Evolutionary conservation across 176 grass and related monocot genomes (phyloP), one percentile per base, ranked within the genome.

Genomic region (Otatea glauca): DNA sequence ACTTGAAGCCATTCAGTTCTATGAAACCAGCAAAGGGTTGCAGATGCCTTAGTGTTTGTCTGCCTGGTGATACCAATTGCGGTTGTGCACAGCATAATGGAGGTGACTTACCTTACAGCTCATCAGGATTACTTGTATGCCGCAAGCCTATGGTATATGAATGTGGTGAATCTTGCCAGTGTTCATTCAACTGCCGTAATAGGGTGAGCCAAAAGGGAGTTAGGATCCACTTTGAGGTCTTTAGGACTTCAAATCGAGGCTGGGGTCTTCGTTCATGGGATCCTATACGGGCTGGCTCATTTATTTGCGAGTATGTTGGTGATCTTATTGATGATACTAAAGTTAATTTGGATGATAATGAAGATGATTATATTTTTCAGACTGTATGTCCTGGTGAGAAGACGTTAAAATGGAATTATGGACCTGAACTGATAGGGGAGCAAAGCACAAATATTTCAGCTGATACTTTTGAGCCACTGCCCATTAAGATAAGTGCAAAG

Each of bases 211-310:
- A 93, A 67, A 97, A 92, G 77, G 92, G 92, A 72, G 72, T 88
- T 75, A 91, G 83, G 58, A 71, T 92, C 63, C 95, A 94, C 78
- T 93, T 97, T 85, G 95, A 97, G 87, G 91, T 97, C 72, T 97
- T 97, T 23, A 97, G 85, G 77, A 97, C 95, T n/a, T 55, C n/a
- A 8, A 86, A 94, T 63, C 81, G 86, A 67, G 95, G 95, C 55
- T 97, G 95, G 95, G 95, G 92, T 54, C 95, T 97, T 81, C 90
- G 92, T 68, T 91, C 90, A 23, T 97, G 95, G 95, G 92, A 94
- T 32, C 87, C 92, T 58, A 93, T 97, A 75, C 76, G 91, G 38
- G 91, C 92, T 81, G 95, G 95, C 68, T 90, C 95, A 82, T 97
- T 94, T 60, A 84, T 97, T 75, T 97, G 95, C 6, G 92, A 97